Percentiles rank a stretch among this genome's conserved stretches.
These are phyloP conservation scores for Scorias spongiosa DNA, from an alignment of 2,329 filamentous ascomycete species.

Conservation along the genomic window DNA sequence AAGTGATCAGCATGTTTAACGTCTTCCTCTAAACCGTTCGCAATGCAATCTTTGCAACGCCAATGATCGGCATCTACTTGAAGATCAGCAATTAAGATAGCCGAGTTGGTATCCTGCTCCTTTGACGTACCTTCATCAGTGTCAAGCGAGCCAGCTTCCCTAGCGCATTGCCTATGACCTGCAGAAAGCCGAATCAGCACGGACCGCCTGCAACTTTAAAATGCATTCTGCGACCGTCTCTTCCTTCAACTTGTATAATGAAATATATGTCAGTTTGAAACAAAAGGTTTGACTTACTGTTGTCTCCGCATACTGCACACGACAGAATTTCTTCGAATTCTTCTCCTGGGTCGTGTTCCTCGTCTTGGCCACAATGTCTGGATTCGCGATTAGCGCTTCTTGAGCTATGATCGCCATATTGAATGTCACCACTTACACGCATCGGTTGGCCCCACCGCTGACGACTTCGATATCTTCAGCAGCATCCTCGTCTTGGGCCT, in stretches of 20 bases:
- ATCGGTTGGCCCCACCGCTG: conserved; percentile 39
- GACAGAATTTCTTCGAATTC: conserved; percentile 67
- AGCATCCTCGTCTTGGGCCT: conserved; percentile 40
- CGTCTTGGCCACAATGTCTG: conserved; percentile 70
- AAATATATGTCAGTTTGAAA: conserved; percentile 1
- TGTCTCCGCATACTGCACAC: conserved; percentile 65
- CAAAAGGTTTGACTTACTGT: conserved; percentile 46
- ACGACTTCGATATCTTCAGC: conserved; percentile 37
- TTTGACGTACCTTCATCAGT: conserved; percentile 46
- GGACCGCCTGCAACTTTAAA: conserved; percentile 19
- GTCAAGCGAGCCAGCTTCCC: conserved; percentile 49
- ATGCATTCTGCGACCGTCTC: conserved; percentile 5
- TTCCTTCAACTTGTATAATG: conserved; percentile 9
- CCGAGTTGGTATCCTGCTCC: background rate
- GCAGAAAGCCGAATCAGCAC: conserved; percentile 32
- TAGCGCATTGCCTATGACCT: conserved; percentile 88
- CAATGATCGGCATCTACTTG: conserved; percentile 40
- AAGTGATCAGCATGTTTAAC: conserved; percentile 23
- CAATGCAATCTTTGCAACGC: conserved; percentile 45
- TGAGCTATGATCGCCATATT: background rate
- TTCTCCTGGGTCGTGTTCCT: conserved; percentile 67
- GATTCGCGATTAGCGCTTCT: conserved; percentile 17
- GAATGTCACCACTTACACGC: conserved; percentile 40
- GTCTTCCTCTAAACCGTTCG: conserved; percentile 34
- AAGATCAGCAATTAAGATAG: background rate